Evolutionary conservation across 169 alveolate genomes (phyloP), one percentile per base, ranked within the genome.

Genomic region (Plasmodium blacklocki): DNA sequence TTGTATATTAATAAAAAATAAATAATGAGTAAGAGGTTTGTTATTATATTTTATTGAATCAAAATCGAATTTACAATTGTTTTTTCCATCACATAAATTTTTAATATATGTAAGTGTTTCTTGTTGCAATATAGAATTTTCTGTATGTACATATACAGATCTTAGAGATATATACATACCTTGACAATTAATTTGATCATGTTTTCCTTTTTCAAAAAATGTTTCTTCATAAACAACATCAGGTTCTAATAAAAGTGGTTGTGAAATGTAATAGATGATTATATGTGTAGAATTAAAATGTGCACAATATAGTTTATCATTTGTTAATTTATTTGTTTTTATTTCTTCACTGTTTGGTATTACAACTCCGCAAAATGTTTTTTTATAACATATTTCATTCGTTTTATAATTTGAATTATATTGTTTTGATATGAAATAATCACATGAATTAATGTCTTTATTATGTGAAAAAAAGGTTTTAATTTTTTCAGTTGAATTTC

Each of bases 191-290:
- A 76, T 47, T 3, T 45, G 11, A n/a, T 63, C 68, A 7, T 76
- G 63, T 76, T 76, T 70, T 45, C 58, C 52, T 2, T 76, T 70
- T 63, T 76, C 64, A 39, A 63, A 76, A 76, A 76, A 76, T 47
- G 66, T 2, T n/a, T 76, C 75, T 63, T 76, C 29, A 67, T 63
- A 76, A 12, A 63, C n/a, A 47, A 63, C 70, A 19, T 76, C 12
- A 45, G 88, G 76, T 56, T 76, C 60, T 11, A 76, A n/a, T 2
- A 76, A 19, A 3, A 23, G 32, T 14, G 88, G 88, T 54, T 29
- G 26, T 15, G 76, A 49, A 2, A 76, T 19, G 14, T 60, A 58
- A 54, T 76, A 76, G 14, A 76, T 63, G 1, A 76, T 18, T 12
- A 76, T 63, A 39, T 76, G 58, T 14, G 29, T 45, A 5, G 26